Evolutionary conservation across 805 yeast species (phyloP), one percentile per base, ranked within the genome.

Genomic region (Zygosaccharomyces pseudorouxii): DNA sequence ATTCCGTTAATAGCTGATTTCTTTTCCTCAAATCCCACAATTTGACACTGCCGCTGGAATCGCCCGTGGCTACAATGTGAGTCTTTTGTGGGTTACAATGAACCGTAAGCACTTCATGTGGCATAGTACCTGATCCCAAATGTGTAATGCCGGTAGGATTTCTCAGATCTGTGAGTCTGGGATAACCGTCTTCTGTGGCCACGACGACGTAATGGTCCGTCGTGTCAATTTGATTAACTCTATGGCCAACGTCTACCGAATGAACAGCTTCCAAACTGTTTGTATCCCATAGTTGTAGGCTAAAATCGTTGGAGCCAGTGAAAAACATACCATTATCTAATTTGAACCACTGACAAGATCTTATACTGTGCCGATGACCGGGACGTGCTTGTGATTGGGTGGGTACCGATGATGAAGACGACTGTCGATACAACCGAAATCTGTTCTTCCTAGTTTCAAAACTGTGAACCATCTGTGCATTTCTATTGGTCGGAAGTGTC

Each of bases 271-370:
- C 71, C 54, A 89, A 67, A 14, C 75, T 69, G 47, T 76, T 76
- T 0, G 96, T 76, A 61, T 89, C 96, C 95, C 95, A 90, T 1
- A 89, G 73, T 53, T 82, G 85, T 19, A 89, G 77, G 0, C 80
- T 77, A 49, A 78, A 80, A 64, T 90, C 97, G 63, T 81, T 88
- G 0, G 96, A 87, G 0, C 89, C 80, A 2, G 89, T 77, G 16
- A 89, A 74, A 69, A 89, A 89, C 82, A 90, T 75, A 1, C 96
- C 97, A 29, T 82, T 80, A 65, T 90, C 97, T 39, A 71, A 70
- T 0, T 93, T 89, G 92, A 96, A 92, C 97, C 97, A 90, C 57
- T 76, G 72, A 0, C 87, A 71, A 12, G 78, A 68, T 0, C 95
- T 85, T 0, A 90, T 73, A 0, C 96, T 96, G 62, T 74, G 88